A percentile compares a stretch with the other conserved stretches of the same genome.
Conservation (phyloP, 257 asterid species). For the Forsythia suspensa region DNA sequence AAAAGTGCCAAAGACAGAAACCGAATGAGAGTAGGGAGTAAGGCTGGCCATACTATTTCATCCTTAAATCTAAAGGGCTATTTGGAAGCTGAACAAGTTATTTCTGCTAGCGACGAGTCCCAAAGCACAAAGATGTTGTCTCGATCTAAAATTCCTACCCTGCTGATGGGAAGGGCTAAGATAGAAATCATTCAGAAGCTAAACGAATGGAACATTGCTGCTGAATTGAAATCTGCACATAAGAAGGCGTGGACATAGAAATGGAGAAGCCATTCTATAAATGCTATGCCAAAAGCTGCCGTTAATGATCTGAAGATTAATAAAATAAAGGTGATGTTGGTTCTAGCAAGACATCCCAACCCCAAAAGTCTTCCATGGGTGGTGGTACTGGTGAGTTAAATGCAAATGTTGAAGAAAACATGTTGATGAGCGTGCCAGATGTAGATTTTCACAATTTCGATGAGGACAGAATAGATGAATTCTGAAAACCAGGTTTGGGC, state of each 20-base stretch:
- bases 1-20: slow-evolving; percentile 17
- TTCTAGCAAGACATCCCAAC: slow-evolving; percentile 17
- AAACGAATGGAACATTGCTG: slow-evolving; percentile 30
- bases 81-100: slow-evolving; percentile 17
- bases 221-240: slow-evolving; percentile 25
- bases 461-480: slow-evolving; percentile 45
- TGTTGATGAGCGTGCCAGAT: slow-evolving; percentile 58
- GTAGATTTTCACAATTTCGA: slow-evolving; percentile 66
- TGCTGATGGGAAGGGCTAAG: slow-evolving; percentile 48
- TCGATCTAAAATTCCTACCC: slow-evolving; percentile 22
- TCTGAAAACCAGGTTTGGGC: slow-evolving; percentile 70
- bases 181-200: slow-evolving; percentile 38
- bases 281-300: not conserved
- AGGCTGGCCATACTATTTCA: slow-evolving; percentile 20
- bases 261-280: slow-evolving; percentile 6
- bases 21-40: slow-evolving; percentile 21
- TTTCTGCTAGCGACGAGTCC: slow-evolving; percentile 13
- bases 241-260: slow-evolving; percentile 19
- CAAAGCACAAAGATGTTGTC: slow-evolving; percentile 30
- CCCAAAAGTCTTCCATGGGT: slow-evolving; percentile 22
- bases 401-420: slow-evolving; percentile 27
- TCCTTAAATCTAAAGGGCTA: slow-evolving; percentile 21
- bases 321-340: slow-evolving; percentile 6
- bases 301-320: slow-evolving; percentile 16
- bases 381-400: slow-evolving; percentile 20